Base-by-base conservation (phyloP, 2,329 filamentous ascomycete genomes). In the Tolypocladium endophyticum region DNA sequence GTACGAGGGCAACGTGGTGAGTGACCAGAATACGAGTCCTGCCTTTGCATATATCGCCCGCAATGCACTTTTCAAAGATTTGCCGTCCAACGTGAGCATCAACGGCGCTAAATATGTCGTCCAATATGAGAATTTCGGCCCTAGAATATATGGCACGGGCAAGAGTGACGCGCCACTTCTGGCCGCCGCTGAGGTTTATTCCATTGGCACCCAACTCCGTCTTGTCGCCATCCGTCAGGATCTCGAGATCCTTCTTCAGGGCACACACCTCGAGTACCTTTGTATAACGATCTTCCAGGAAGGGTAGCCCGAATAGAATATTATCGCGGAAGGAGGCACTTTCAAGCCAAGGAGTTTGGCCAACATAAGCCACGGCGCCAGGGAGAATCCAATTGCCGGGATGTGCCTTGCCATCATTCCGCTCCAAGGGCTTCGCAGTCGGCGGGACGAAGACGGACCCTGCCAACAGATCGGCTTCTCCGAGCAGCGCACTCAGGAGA, bases 131-230 rank as follows among this genome's bases (percentile, higher is more conserved):
- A 62, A 92, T 86, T 0, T 87, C 86, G 1, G 88, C 89, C 18
- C 89, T 80, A 2, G 89, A 92, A 71, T 94, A 94, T 23, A 94
- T 77, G 0, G 90, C 89, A 55, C 90, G 80, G 2, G 90, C 90
- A 65, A 95, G 85, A 0, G 88, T 90, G 38, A 94, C 81, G 58
- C 90, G 83, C 88, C 90, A 92, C 67, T 89, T 86, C 72, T 95
- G 90, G 0, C 90, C 91, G 63, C 91, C 90, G 62, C 87, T 91
- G 8, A 95, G 77, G 65, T 93, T 92, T 65, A 94, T 89, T 8
- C 90, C 90, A 62, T 93, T 92, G 3, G 89, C 88, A 14, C 90
- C 90, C 58, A 95, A 89, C 67, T 92, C 88, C 0, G 91, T 95
- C 55, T 83, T 74, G 65, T 94, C 89, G 4, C 90, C 90, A 67